These are phyloP conservation scores for Mucor ambiguus DNA, from an alignment of 371 early-diverging fungal genomes.

Conservation along the genomic window DNA sequence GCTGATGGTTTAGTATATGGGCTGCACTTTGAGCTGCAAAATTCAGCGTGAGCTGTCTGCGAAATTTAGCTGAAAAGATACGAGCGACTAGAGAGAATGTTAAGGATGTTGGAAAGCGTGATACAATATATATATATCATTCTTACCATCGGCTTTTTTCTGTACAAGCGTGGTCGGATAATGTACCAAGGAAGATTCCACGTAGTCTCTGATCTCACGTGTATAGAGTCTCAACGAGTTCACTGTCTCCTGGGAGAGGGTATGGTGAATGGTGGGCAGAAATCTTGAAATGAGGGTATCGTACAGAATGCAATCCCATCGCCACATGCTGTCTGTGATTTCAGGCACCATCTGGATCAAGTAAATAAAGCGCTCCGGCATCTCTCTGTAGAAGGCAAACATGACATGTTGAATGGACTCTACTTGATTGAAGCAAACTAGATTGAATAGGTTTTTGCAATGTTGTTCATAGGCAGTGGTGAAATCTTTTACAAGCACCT, in stretches of 20 bases:
- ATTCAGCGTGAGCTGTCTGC: conserved; percentile 56
- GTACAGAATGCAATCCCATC: conserved; percentile 58
- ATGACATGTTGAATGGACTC: conserved; percentile 10
- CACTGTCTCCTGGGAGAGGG: conserved; percentile 34
- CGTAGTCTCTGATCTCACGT: conserved; percentile 38
- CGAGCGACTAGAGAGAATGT: conserved; percentile 39
- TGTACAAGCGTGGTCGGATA: conserved; percentile 37
- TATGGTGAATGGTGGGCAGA: conserved; percentile 41
- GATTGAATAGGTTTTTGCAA: conserved; percentile 20
- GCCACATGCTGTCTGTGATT: conserved; percentile 50
- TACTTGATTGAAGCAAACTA: conserved; percentile 12
- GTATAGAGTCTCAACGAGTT: conserved; percentile 45
- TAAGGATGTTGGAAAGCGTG: not conserved
- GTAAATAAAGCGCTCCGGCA: conserved; percentile 20
- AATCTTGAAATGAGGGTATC: conserved; percentile 49
- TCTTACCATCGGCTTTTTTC: conserved; percentile 37
- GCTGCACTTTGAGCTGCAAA: conserved; percentile 53
- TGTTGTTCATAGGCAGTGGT: conserved; percentile 23
- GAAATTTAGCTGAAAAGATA: conserved; percentile 54
- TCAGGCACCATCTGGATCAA: conserved; percentile 34
- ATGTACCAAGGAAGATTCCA: conserved; percentile 28
- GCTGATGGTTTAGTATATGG: conserved; percentile 35
- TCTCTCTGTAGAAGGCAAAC: conserved; percentile 27
- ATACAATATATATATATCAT: not conserved
- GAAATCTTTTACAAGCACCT: not conserved